Percentiles rank a stretch among this genome's conserved stretches.
These are phyloP conservation scores for Flagelloscypha sp. DNA, from an alignment of 768 basidiomycete genomes.

Conservation along the genomic window DNA sequence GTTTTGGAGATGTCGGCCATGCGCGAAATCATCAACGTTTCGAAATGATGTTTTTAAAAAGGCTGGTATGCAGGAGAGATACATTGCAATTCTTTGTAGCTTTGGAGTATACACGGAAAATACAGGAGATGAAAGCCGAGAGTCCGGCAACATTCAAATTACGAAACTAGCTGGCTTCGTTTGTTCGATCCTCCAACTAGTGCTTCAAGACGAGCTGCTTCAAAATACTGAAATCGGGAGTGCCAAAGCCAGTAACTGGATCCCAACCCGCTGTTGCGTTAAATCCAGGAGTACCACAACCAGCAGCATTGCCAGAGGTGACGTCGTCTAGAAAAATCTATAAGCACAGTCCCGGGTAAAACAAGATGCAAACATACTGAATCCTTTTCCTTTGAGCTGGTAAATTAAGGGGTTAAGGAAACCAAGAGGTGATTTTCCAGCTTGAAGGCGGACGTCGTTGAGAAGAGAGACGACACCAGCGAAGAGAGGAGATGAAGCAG, in stretches of 20 bases:
- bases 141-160: too few species aligned
- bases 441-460: slow-evolving; percentile 29
- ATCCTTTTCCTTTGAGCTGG: slow-evolving; percentile 30
- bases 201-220: slow-evolving; percentile 1
- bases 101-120: too few species aligned
- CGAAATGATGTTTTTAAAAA: too few species aligned
- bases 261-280: slow-evolving; percentile 8
- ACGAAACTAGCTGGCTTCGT: too few species aligned
- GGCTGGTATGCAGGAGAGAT: too few species aligned
- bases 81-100: too few species aligned
- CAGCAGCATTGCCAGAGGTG: not conserved
- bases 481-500: slow-evolving; percentile 34
- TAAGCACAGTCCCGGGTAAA: too few species aligned
- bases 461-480: slow-evolving; percentile 33
- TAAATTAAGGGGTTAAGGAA: slow-evolving; percentile 1
- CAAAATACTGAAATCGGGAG: slow-evolving; percentile 1
- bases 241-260: slow-evolving; percentile 5
- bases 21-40: too few species aligned
- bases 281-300: slow-evolving; percentile 1
- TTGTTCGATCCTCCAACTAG: too few species aligned
- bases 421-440: slow-evolving; percentile 10
- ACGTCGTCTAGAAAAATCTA: not conserved
- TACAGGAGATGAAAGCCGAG: too few species aligned
- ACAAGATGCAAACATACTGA: slow-evolving; percentile 19
- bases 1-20: too few species aligned